Evolutionary conservation across 495 filamentous ascomycete species (phyloP).

Genomic region (Friedmanniomyces simplex): DNA sequence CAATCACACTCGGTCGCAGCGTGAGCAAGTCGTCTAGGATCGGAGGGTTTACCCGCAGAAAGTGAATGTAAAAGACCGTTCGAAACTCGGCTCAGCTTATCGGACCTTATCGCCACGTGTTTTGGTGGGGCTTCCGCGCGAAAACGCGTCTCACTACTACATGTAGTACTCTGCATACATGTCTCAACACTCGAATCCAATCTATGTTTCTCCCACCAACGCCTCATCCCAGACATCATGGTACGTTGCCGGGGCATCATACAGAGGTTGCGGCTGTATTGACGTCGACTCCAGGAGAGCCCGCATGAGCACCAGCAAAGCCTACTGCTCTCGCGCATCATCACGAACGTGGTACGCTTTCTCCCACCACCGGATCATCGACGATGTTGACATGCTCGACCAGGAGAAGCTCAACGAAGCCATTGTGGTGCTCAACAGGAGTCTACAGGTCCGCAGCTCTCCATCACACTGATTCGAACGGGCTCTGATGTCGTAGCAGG

Average conservation of each 20-base stretch:
- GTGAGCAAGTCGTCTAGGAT: too few relatives aligned
- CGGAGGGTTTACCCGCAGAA: too few relatives aligned
- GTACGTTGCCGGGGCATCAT: not conserved
- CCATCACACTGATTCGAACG: not conserved
- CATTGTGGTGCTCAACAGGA: constrained; percentile 82
- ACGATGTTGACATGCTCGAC: not conserved
- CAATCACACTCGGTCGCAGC: too few relatives aligned
- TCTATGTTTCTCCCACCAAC: too few relatives aligned
- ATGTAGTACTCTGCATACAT: too few relatives aligned
- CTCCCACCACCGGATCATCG: not conserved
- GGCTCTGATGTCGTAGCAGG: constrained; percentile 39
- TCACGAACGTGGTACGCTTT: constrained; percentile 80
- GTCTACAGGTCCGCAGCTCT: constrained; percentile 55
- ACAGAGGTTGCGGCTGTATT: not conserved
- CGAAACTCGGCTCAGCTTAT: not conserved
- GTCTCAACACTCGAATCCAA: too few relatives aligned
- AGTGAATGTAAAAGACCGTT: too few relatives aligned
- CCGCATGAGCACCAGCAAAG: constrained; percentile 97
- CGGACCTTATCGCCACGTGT: not conserved
- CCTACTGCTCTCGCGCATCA: constrained; percentile 84
- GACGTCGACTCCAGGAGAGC: constrained; percentile 54
- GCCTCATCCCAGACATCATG: not conserved
- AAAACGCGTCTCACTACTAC: too few relatives aligned
- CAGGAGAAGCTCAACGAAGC: constrained; percentile 98
- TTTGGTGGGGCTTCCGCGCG: not conserved